Base-by-base conservation (phyloP, 495 filamentous ascomycete species). In the Aspergillus cavernicola region DNA sequence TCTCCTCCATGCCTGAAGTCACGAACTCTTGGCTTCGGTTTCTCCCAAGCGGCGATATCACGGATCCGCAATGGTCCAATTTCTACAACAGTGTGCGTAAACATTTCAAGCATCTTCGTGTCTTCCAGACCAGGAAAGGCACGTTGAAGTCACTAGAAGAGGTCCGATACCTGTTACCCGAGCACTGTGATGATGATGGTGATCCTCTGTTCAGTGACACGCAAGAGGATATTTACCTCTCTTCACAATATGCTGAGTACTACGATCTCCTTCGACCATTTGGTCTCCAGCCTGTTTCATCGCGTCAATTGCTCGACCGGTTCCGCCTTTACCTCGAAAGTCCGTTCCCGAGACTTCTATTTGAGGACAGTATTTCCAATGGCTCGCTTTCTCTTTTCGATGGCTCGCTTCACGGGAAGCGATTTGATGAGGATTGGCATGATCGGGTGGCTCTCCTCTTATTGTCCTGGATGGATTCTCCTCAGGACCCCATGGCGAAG, bases 61-160 rank as follows among this genome's bases (percentile, higher is more conserved):
- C 22, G n/a, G 28, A 40, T 5, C 15, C 48, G 24, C 36, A 20
- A 5, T 42, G 48, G 36, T 20, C 12, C 10, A 6, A 31, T 4
- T 31, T 51, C 36, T 23, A 26, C 20, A 36, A 51, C 12, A 31
- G 10, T 8, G 7, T 51, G 22, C 36, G 6, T 15, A 51, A 23
- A 20, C 24, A 41, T 15, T 11, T 51, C 28, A 51, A 42, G 48
- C 48, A 38, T 26, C 15, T 31, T 40, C 48, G 2, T 33, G 7
- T 51, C 26, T 51, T 51, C 26, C 41, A 41, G 24, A 51, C 48
- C n/a, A 26, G 33, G 26, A 41, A 22, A 51, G 48, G 48, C 15
- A 38, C n/a, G 1, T 15, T 51, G 24, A 51, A 41, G 18, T 32
- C 37, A 2, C 37, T 40, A 22, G 37, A 41, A 38, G 23, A 51